These are phyloP conservation scores for Serendipita sp. DNA, from an alignment of 768 basidiomycete species.

Conservation along the genomic window DNA sequence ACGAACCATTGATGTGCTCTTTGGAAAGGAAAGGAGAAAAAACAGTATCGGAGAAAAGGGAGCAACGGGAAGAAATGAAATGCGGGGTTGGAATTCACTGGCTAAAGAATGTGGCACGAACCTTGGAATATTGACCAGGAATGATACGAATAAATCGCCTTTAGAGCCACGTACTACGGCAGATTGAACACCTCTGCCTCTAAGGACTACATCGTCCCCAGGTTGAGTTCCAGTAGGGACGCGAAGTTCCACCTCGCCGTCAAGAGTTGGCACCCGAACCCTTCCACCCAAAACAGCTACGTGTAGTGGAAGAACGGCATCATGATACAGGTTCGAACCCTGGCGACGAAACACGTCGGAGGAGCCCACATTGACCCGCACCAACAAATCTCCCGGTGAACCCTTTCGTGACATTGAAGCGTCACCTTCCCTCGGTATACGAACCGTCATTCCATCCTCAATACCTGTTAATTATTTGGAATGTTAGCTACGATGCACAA, in stretches of 20 bases:
- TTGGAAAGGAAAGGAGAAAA: neutral
- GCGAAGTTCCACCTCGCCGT: conserved; percentile 89
- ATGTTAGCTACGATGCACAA: neutral
- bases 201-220: conserved; percentile 92
- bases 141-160: conserved; percentile 81
- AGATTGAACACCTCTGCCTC: conserved; percentile 63
- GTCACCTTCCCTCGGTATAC: conserved; percentile 68
- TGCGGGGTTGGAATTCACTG: neutral
- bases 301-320: conserved; percentile 80
- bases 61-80: neutral
- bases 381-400: conserved; percentile 64
- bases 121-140: conserved; percentile 82
- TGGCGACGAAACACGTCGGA: conserved; percentile 81
- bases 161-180: conserved; percentile 37
- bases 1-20: neutral
- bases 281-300: conserved; percentile 84
- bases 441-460: conserved; percentile 87
- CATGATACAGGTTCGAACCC: conserved; percentile 80
- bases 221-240: conserved; percentile 88
- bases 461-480: conserved; percentile 37
- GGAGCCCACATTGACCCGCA: conserved; percentile 68
- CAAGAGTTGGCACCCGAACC: conserved; percentile 83
- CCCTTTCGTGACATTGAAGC: conserved; percentile 69
- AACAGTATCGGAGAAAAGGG: neutral
- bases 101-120: conserved; percentile 23